Evolutionary conservation across 805 yeast genomes (phyloP).

Genomic region (Barnettozyma pratensis): DNA sequence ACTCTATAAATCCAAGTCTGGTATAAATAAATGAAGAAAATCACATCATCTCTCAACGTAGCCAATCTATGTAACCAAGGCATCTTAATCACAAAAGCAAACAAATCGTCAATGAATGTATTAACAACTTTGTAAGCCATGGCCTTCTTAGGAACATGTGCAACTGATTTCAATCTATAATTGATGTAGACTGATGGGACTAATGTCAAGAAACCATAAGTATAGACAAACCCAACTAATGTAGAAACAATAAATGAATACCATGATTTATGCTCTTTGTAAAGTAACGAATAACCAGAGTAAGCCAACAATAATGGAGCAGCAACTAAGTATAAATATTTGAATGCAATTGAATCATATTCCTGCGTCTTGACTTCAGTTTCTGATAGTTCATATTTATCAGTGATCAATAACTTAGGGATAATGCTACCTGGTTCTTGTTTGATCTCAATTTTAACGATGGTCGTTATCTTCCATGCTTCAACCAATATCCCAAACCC

Average conservation of each 20-base stretch:
- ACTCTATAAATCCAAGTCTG: slow-evolving; percentile 37
- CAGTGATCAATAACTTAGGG: slow-evolving; percentile 25
- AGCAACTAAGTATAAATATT: slow-evolving; percentile 31
- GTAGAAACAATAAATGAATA: slow-evolving; percentile 35
- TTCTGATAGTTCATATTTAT: slow-evolving; percentile 31
- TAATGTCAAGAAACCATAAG: slow-evolving; percentile 36
- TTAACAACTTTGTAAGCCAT: slow-evolving; percentile 37
- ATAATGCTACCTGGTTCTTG: slow-evolving; percentile 15
- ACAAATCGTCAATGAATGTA: slow-evolving; percentile 36
- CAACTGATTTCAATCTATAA: slow-evolving; percentile 37
- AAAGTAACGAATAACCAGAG: slow-evolving; percentile 31
- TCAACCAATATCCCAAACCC: slow-evolving; percentile 35
- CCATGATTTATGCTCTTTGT: slow-evolving; percentile 38
- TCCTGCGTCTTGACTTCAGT: slow-evolving; percentile 35
- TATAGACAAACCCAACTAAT: slow-evolving; percentile 36
- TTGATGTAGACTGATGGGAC: slow-evolving; percentile 38
- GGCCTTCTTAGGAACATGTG: slow-evolving; percentile 36
- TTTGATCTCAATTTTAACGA: slow-evolving; percentile 25
- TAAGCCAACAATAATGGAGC: slow-evolving; percentile 33
- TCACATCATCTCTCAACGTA: slow-evolving; percentile 36
- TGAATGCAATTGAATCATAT: slow-evolving; percentile 36
- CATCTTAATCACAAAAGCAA: slow-evolving; percentile 38
- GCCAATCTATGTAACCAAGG: slow-evolving; percentile 37
- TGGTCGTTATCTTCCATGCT: slow-evolving; percentile 39
- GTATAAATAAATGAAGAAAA: slow-evolving; percentile 34